Base-by-base conservation (phyloP, 345 rosid species). In the Gossypium mustelinum region DNA sequence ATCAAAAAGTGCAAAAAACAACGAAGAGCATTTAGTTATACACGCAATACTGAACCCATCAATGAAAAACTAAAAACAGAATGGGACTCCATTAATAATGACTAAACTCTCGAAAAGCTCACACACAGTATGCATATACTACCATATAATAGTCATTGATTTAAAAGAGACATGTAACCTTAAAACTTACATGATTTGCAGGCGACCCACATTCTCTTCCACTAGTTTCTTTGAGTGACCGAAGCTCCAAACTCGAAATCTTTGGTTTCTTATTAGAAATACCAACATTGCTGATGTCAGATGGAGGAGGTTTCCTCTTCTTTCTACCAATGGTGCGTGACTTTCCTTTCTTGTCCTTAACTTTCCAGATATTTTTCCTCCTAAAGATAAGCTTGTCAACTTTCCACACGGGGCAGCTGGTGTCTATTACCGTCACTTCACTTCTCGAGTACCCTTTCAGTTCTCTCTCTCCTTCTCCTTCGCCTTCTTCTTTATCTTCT, bases 391-490 rank as follows among this genome's bases (percentile, higher is more conserved):
- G 69, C 82, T 95, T 95, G 72, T 95, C 99, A 60, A 82, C 80
- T 85, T 95, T 95, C 99, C 99, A 95, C 73, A 75, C 84, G 41
- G 78, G 76, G 34, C 83, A 86, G 87, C 97, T 91, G 11, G 97
- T 92, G 76, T 95, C 99, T 13, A 95, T 95, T 54, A 95, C 94
- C 3, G 97, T 91, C 83, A 92, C 98, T 77, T 95, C 99, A 70
- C 97, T 91, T 81, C 89, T 91, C 70, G 99, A 91, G 73, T 85
- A 95, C 12, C 97, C 97, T 4, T 85, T 79, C 44, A 94, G 68
- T 81, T 84, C 95, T 78, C 74, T 81, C 74, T 89, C 90, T 25
- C 81, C 86, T 22, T 75, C 83, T 51, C 73, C 85, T 22, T 73
- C 84, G 45, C 66, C 84, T 9, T 65, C 87, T 4, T 77, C 88